These are phyloP conservation scores for Scutellaria barbata DNA, from an alignment of 257 asterid species.

Conservation along the genomic window DNA sequence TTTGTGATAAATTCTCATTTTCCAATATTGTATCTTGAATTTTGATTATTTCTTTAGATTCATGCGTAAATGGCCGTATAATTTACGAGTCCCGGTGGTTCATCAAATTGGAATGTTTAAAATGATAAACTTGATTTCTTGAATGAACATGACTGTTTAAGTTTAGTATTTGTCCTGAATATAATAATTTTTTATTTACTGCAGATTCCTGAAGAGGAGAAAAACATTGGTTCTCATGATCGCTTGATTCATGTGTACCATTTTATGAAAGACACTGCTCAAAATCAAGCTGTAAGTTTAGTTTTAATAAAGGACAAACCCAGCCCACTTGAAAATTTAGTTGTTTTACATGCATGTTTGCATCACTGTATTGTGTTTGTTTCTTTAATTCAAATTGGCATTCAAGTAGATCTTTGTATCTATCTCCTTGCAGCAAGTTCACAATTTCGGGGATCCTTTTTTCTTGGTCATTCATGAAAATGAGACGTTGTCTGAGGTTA, in stretches of 20 bases:
- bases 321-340: not conserved
- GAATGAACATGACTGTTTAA: not conserved
- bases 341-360: slow-evolving; percentile 3
- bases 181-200: slow-evolving; percentile 8
- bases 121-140: too few relatives aligned
- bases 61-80: not conserved
- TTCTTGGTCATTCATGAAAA: slow-evolving; percentile 68
- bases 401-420: slow-evolving; percentile 24
- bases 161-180: not conserved
- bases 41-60: not conserved
- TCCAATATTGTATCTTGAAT: not conserved
- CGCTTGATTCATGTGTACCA: slow-evolving; percentile 69
- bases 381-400: slow-evolving; percentile 18
- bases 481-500: slow-evolving; percentile 65
- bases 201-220: slow-evolving; percentile 81
- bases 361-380: not conserved
- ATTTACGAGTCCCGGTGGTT: not conserved
- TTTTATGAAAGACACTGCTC: slow-evolving; percentile 60
- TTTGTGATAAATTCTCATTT: not conserved
- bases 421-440: slow-evolving; percentile 49
- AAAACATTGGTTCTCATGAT: slow-evolving; percentile 58
- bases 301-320: slow-evolving; percentile 3
- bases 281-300: slow-evolving; percentile 56
- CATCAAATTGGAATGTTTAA: not conserved
- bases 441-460: slow-evolving; percentile 77